These are phyloP conservation scores for Oryza nivara DNA, from an alignment of 176 grass and related monocot genomes.

Conservation along the genomic window DNA sequence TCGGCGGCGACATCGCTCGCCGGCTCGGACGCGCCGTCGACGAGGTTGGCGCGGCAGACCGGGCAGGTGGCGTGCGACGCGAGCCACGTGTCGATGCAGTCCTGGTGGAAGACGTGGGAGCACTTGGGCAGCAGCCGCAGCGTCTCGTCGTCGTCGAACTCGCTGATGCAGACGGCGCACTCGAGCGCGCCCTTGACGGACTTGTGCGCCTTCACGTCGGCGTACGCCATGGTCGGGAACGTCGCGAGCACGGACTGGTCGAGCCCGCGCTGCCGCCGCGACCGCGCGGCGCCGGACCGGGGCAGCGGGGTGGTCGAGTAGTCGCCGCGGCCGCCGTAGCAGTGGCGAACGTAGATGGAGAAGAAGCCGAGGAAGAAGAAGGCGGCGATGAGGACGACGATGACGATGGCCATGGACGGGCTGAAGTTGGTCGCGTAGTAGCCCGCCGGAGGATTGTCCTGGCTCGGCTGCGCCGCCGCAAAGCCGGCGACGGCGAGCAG, in stretches of 20 bases:
- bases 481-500: not conserved
- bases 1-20: constrained; percentile 12
- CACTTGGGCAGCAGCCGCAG: constrained; percentile 86
- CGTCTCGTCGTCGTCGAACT: constrained; percentile 93
- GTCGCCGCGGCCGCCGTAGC: constrained; percentile 30
- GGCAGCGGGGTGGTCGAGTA: not conserved
- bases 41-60: constrained; percentile 80
- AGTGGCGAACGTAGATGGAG: constrained; percentile 82
- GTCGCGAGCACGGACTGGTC: constrained; percentile 56
- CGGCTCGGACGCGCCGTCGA: not conserved
- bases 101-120: constrained; percentile 87
- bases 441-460: not conserved
- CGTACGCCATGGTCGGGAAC: constrained; percentile 80
- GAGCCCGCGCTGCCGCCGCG: constrained; percentile 59
- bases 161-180: constrained; percentile 94
- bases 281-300: not conserved
- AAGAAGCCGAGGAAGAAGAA: constrained; percentile 94
- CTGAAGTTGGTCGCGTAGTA: constrained; percentile 46
- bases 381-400: constrained; percentile 69
- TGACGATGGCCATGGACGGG: constrained; percentile 78
- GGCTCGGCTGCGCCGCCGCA: constrained; percentile 31
- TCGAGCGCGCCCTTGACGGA: constrained; percentile 69
- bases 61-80: constrained; percentile 78
- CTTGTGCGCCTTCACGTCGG: constrained; percentile 87
- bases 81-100: constrained; percentile 93